phyloP scores from a whole-genome alignment of 2,329 filamentous ascomycete genomes.

The Penicillium brasilianum region DNA sequence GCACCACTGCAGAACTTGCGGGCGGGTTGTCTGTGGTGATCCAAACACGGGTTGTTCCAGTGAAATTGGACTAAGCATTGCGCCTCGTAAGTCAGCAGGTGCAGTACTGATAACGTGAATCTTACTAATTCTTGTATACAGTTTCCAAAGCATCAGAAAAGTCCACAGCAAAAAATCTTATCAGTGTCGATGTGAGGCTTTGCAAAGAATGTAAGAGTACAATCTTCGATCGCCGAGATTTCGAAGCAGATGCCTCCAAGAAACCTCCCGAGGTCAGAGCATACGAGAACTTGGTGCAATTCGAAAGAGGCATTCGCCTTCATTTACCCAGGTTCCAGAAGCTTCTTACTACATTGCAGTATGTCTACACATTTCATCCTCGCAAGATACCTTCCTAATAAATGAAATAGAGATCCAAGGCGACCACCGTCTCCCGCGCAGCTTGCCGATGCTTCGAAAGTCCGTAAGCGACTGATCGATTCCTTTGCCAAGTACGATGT shows the following conservation, averaged over 20 bases:
- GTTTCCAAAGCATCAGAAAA: constrained; percentile 53
- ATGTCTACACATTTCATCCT: constrained; percentile 27
- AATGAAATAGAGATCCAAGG: constrained; percentile 59
- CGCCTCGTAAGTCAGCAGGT: constrained; percentile 58
- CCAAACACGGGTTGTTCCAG: constrained; percentile 80
- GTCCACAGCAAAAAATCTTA: constrained; percentile 51
- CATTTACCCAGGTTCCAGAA: constrained; percentile 85
- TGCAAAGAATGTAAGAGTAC: constrained; percentile 84
- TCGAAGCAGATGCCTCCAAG: constrained; percentile 69
- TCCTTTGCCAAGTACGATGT: constrained; percentile 86
- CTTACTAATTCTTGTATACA: constrained; percentile 35
- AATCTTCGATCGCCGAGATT: constrained; percentile 76
- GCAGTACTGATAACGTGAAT: not conserved
- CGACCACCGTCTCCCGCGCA: constrained; percentile 70
- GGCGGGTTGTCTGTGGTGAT: constrained; percentile 90
- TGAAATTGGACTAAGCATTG: constrained; percentile 80
- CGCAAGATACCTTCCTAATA: constrained; percentile 17
- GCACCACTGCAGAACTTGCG: constrained; percentile 94
- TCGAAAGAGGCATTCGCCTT: constrained; percentile 82
- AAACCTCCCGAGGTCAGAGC: constrained; percentile 77
- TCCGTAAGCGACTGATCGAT: constrained; percentile 86
- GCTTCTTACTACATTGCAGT: constrained; percentile 72
- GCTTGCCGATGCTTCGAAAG: constrained; percentile 83
- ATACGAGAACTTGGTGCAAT: constrained; percentile 83
- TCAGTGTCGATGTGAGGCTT: constrained; percentile 84